Base-by-base conservation (phyloP, 768 basidiomycete species). In the Lactifluus subvellereus region DNA sequence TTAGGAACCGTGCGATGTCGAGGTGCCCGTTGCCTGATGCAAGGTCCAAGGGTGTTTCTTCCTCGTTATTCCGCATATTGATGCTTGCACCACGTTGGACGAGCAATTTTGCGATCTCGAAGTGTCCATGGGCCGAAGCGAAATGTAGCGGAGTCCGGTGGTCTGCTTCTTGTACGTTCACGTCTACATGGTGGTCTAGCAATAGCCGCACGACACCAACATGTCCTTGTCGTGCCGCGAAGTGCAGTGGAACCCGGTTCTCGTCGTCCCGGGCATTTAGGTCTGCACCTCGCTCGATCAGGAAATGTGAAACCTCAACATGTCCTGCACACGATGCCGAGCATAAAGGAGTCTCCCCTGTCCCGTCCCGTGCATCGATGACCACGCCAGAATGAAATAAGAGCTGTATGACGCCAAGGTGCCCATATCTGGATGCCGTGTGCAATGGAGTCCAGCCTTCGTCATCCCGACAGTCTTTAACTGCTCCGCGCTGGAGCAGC, bases 261-360 rank as follows among this genome's bases (percentile, higher is more conserved):
- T 49, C 14, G 3, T 6, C 1, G 56, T 43, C 27, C 4, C 18
- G 30, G n/a, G n/a, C 7, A 13, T 43, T 27, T 2, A 47, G 2
- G 9, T 45, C 50, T 2, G 61, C 49, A 5, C 59, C 63, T 2
- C 3, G 27, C 16, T 49, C 59, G 33, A 64, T 33, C 40, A 64
- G 52, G 6, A 59, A 11, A 1, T 22, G 32, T 32, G 33, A 11
- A n/a, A 52, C 33, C 9, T 52, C 55, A 16, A 32, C 30, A 49
- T 16, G 27, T 27, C 27, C 27, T 3, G 2, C 27, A 27, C 27
- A 2, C 27, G 27, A 27, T 2, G 27, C 27, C 27, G 27, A 27
- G 27, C 27, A 27, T 27, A 27, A 27, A 27, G 27, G 2, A 27
- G 27, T 27, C 27, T 2, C 22, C 61, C 61, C 2, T 52, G 6